Percentiles rank a stretch among this genome's conserved stretches.
Conservation (phyloP, 179 eudicot genomes). For the Actinidia chinensis region DNA sequence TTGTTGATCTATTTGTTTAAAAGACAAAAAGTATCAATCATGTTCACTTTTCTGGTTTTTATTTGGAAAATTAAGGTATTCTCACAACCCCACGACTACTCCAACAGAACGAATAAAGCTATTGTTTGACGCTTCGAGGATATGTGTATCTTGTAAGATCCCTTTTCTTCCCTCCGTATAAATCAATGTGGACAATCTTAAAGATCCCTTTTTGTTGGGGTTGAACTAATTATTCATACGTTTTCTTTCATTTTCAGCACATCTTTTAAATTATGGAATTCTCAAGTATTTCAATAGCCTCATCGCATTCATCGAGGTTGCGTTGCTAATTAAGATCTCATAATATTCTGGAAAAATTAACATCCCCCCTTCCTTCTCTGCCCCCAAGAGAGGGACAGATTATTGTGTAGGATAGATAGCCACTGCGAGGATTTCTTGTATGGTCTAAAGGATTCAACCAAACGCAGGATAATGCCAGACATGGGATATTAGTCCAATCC, state of each 20-base stretch:
- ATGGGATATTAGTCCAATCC: not conserved
- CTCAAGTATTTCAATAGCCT: conserved; percentile 13
- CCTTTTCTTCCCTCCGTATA: conserved; percentile 8
- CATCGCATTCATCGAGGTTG: not conserved
- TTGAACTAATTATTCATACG: not conserved
- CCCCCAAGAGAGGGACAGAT: not conserved
- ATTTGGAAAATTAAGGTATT: conserved; percentile 57
- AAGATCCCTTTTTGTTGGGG: not conserved
- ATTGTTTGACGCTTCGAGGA: conserved; percentile 88
- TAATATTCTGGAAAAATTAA: not conserved
- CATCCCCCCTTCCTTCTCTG: not conserved
- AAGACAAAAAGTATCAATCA: too few relatives aligned
- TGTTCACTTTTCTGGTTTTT: conserved; percentile 10
- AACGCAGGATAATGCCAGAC: not conserved
- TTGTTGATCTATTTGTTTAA: not conserved
- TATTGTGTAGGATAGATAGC: not conserved
- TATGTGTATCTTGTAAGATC: conserved; percentile 84
- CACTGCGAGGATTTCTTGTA: not conserved
- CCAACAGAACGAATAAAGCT: conserved; percentile 75
- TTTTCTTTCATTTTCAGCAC: too few relatives aligned
- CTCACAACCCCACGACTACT: conserved; percentile 95
- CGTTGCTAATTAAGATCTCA: not conserved
- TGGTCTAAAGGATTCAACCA: not conserved
- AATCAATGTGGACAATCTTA: conserved; percentile 9
- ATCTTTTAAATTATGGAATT: not conserved